phyloP scores from a whole-genome alignment of 805 yeast genomes.

The Torulaspora delbrueckii region DNA sequence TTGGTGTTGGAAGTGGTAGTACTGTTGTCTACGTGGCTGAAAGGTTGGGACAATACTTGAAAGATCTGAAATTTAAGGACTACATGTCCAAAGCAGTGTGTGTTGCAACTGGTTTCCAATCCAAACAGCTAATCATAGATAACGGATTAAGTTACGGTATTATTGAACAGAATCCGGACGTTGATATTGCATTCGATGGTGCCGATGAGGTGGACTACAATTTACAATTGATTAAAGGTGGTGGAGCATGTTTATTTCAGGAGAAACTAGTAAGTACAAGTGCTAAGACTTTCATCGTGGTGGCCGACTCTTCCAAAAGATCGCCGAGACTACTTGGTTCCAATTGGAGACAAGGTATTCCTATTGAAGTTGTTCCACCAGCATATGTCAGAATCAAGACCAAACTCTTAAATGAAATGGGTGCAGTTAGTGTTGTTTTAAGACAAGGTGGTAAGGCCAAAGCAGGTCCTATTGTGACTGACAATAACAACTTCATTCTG shows the following conservation, averaged over 20 bases:
- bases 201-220: slow-evolving; percentile 90
- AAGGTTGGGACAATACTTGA: slow-evolving; percentile 56
- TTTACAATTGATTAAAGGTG: slow-evolving; percentile 91
- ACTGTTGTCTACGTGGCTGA: slow-evolving; percentile 98
- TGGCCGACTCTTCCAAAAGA: slow-evolving; percentile 88
- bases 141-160: slow-evolving; percentile 76
- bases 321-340: slow-evolving; percentile 64
- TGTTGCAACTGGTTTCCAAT: slow-evolving; percentile 96
- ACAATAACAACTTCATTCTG: slow-evolving; percentile 86
- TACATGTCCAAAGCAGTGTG: slow-evolving; percentile 52
- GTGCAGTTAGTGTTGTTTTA: slow-evolving; percentile 56
- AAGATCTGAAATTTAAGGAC: slow-evolving; percentile 39
- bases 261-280: slow-evolving; percentile 89
- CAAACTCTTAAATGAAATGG: slow-evolving; percentile 45
- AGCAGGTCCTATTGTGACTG: slow-evolving; percentile 97
- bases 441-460: slow-evolving; percentile 88
- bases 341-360: slow-evolving; percentile 86
- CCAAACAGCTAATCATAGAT: slow-evolving; percentile 74
- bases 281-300: slow-evolving; percentile 71
- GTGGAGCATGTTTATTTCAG: slow-evolving; percentile 96
- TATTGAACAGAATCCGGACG: slow-evolving; percentile 72
- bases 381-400: slow-evolving; percentile 71
- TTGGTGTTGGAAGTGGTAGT: slow-evolving; percentile 96
- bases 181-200: slow-evolving; percentile 96
- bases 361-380: slow-evolving; percentile 90